Evolutionary conservation across 2,329 filamentous ascomycete genomes (phyloP), one percentile per base, ranked within the genome.

Genomic region (Grosmannia clavigera): DNA sequence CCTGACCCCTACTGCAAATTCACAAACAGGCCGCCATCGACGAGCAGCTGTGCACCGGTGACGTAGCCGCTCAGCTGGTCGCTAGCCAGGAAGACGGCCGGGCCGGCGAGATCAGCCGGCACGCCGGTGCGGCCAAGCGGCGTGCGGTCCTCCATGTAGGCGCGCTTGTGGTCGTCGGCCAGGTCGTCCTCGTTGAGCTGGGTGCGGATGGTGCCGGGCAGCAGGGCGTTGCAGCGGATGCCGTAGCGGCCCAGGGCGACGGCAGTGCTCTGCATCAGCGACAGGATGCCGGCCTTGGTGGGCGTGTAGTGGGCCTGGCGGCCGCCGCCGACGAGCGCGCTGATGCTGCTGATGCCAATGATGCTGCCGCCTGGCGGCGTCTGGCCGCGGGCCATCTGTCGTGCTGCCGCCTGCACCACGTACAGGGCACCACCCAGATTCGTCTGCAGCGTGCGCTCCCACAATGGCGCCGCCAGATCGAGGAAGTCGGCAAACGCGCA

Each of bases 401-500:
- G 81, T 1, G 89, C 90, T 2, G 90, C 91, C 0, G 90, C 88
- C 76, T 95, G 91, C 27, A 88, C 86, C 43, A 88, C 81, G 75
- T 91, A 92, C 75, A 95, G 95, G n/a, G 90, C 88, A 53, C 91
- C 91, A 65, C 86, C 84, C 65, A 96, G 83, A 73, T 96, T 96
- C 57, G 88, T 92, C 46, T 81, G 77, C 50, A 95, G 77, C 3
- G 90, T 95, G 59, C 78, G 77, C 63, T 81, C 75, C 68, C 91
- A 87, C 59, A 95, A 83, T 60, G 86, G 81, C 1, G 84, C 80
- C 11, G 83, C 78, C 52, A 95, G 80, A 25, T 86, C 83, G 29
- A 96, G 74, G 69, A 96, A 95, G 65, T 95, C 88, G 61, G 87
- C 86, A 73, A 96, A 96, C 64, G 88, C 81, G 77, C 90, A 96